Evolutionary conservation across 352 stramenopile genomes (phyloP).

Genomic region (Globisporangium cystogenes): DNA sequence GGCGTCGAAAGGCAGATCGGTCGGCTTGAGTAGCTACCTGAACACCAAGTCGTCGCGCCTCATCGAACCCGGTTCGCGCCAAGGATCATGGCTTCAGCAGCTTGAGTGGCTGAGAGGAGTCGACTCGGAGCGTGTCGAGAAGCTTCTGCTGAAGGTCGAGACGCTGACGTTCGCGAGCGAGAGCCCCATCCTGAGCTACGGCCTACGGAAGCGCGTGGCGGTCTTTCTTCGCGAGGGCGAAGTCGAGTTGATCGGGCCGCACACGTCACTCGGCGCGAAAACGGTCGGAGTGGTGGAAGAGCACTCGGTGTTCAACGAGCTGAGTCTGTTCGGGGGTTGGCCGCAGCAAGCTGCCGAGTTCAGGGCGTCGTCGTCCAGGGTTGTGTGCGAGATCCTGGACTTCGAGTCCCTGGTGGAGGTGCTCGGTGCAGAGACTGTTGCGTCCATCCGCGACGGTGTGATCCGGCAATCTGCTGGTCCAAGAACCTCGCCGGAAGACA

Average conservation of each 20-base stretch:
- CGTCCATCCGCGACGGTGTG: slow-evolving; percentile 28
- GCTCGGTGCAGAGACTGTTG: slow-evolving; percentile 27
- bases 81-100: slow-evolving; percentile 16
- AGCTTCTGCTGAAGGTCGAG: slow-evolving; percentile 12
- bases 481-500: no score
- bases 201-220: slow-evolving; percentile 28
- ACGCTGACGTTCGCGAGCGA: slow-evolving; percentile 13
- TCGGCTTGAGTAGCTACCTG: slow-evolving; percentile 29
- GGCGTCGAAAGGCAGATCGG: slow-evolving; percentile 10
- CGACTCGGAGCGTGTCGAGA: slow-evolving; percentile 1
- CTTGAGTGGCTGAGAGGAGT: slow-evolving; percentile 12
- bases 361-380: slow-evolving; percentile 20
- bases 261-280: slow-evolving; percentile 32
- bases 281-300: slow-evolving; percentile 22
- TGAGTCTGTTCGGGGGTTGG: slow-evolving; percentile 47
- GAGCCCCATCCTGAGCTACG: slow-evolving; percentile 34
- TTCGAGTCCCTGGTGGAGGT: slow-evolving; percentile 25
- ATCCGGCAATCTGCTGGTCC: slow-evolving; percentile 18
- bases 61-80: not conserved
- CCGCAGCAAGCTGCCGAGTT: slow-evolving; percentile 31
- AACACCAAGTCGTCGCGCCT: slow-evolving; percentile 26
- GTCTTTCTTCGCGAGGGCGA: slow-evolving; percentile 42
- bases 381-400: slow-evolving; percentile 35
- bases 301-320: slow-evolving; percentile 40
- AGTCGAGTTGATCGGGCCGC: slow-evolving; percentile 36